Evolutionary conservation across 768 basidiomycete genomes (phyloP), one percentile per base, ranked within the genome.

Genomic region (Naganishia antarctica): DNA sequence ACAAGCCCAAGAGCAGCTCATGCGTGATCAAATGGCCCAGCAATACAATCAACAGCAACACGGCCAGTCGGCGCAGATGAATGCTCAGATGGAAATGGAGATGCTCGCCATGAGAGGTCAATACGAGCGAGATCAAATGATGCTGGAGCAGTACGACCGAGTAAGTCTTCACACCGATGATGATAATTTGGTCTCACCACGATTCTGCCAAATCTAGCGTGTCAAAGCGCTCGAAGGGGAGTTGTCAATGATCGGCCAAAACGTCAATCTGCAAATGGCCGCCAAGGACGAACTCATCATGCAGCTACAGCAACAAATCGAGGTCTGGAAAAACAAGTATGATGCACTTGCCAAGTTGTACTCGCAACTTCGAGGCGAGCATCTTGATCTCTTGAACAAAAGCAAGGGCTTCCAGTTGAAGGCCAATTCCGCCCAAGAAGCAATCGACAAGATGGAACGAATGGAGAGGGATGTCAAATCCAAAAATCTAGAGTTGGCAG

Each of bases 381-480:
- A 99, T 79, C 82, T 99, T 46, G 96, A 99, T 66, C 89, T 98
- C 86, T 84, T 99, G 60, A 84, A 88, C 68, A 97, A 94, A 79
- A 93, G 89, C 83, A 99, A 98, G 81, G 87, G 89, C 69, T 84
- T 97, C 84, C 93, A 98, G 75, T 83, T 98, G 67, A 97, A 96
- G 77, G 96, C 96, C 18, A 96, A 93, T 74, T 96, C 93, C 37
- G 93, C 96, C 0, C 94, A 98, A 76, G 96, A 98, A 78, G 90
- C 93, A 29, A 88, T 98, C 47, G 94, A 99, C 77, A 87, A 87
- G 69, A 97, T 99, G 92, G 96, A 98, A 78, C 83, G 93, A 64
- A 98, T 98, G 92, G 96, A 99, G 76, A 83, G 92, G 34, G 96
- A 99, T 75, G 81, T 98, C 70, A 99, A 98, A 80, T 83, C 90